These are phyloP conservation scores for Aspergillus sp. DNA, from an alignment of 2,329 filamentous ascomycete genomes.

Conservation along the genomic window DNA sequence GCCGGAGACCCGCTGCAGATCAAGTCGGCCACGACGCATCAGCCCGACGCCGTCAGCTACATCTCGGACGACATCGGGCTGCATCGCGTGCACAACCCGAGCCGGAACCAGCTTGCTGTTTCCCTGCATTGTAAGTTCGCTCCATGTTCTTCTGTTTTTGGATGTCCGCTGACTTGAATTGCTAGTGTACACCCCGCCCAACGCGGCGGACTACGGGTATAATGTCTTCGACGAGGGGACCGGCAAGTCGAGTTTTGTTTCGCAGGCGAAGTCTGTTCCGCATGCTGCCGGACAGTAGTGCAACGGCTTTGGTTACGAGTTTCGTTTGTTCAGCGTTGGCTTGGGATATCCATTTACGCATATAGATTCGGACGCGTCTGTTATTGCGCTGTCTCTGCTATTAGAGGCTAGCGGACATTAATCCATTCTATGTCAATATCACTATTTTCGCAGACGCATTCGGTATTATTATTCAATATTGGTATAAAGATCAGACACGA, in stretches of 20 bases:
- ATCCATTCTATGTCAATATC: too few species aligned
- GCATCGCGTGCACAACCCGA: slow-evolving; percentile 23
- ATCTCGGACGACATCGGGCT: slow-evolving; percentile 25
- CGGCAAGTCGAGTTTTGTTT: slow-evolving; percentile 18
- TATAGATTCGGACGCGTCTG: too few species aligned
- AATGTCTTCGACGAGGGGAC: slow-evolving; percentile 22
- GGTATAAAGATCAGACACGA: too few species aligned
- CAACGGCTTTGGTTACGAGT: too few species aligned
- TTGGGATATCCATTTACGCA: too few species aligned
- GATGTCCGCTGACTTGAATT: not conserved
- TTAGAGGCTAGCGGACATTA: too few species aligned
- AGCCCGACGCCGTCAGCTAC: slow-evolving; percentile 22
- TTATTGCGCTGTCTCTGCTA: too few species aligned
- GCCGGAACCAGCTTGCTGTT: slow-evolving; percentile 17
- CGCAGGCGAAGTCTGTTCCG: slow-evolving; percentile 13
- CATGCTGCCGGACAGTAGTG: not conserved
- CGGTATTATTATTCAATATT: too few species aligned
- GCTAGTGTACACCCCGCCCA: slow-evolving; percentile 24
- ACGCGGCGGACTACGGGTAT: slow-evolving; percentile 25
- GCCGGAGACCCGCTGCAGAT: slow-evolving; percentile 12
- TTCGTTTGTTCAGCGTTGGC: too few species aligned
- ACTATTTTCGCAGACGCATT: too few species aligned
- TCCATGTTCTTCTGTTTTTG: not conserved
- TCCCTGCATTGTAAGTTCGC: slow-evolving; percentile 21
- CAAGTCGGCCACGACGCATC: slow-evolving; percentile 16